These are phyloP conservation scores for Talaromyces thailandensis DNA, from an alignment of 495 filamentous ascomycete genomes.

Conservation along the genomic window DNA sequence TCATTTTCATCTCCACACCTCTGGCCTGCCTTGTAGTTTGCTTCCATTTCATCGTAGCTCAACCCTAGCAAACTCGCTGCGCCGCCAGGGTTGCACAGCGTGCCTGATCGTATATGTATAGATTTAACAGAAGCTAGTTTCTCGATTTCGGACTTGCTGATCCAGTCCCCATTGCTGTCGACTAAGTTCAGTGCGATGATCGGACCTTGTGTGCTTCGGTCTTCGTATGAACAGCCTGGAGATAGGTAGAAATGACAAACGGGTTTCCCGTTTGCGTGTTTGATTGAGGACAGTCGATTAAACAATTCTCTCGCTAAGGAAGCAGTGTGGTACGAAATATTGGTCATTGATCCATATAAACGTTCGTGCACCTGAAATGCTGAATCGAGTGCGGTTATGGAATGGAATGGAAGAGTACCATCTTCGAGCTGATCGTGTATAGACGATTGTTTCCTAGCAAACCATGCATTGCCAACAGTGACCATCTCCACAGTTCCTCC, in stretches of 20 bases:
- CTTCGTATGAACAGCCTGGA: slow-evolving; percentile 21
- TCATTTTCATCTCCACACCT: slow-evolving; percentile 75
- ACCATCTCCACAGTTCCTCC: slow-evolving; percentile 93
- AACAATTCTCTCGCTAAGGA: slow-evolving; percentile 53
- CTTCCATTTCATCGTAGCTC: slow-evolving; percentile 67
- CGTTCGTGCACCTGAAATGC: slow-evolving; percentile 61
- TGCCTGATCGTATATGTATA: slow-evolving; percentile 77
- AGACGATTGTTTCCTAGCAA: slow-evolving; percentile 60
- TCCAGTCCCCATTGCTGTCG: slow-evolving; percentile 57
- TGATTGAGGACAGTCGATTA: slow-evolving; percentile 46
- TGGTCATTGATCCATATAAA: slow-evolving; percentile 60
- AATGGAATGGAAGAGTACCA: slow-evolving; percentile 84
- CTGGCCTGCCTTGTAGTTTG: slow-evolving; percentile 72
- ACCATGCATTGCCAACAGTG: slow-evolving; percentile 43
- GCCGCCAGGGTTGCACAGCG: slow-evolving; percentile 87
- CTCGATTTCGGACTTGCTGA: slow-evolving; percentile 77
- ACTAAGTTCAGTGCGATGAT: slow-evolving; percentile 77
- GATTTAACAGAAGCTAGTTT: slow-evolving; percentile 68
- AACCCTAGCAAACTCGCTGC: slow-evolving; percentile 60
- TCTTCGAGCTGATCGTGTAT: slow-evolving; percentile 81
- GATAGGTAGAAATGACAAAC: slow-evolving; percentile 62
- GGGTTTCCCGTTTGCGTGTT: slow-evolving; percentile 55
- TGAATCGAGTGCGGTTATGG: slow-evolving; percentile 67
- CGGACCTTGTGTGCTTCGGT: slow-evolving; percentile 53
- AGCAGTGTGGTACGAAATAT: slow-evolving; percentile 65